A percentile compares a stretch with the other conserved stretches of the same genome.
These are phyloP conservation scores for Gnomoniopsis smithogilvyi DNA, from an alignment of 2,329 filamentous ascomycete genomes.

Conservation along the genomic window DNA sequence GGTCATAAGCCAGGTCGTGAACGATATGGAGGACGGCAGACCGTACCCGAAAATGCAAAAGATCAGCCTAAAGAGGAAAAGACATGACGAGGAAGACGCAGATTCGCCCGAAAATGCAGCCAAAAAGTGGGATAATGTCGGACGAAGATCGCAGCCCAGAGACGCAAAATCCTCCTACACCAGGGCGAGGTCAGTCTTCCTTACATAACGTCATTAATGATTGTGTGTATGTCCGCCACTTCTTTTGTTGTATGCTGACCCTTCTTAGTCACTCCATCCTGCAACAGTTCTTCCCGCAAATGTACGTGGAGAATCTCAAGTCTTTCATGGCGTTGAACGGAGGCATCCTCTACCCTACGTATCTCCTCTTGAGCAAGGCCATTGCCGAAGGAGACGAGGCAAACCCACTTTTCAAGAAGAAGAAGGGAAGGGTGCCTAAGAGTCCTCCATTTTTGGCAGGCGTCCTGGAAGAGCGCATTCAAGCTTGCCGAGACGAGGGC, in stretches of 20 bases:
- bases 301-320: slow-evolving; percentile 26
- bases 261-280: slow-evolving; percentile 27
- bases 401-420: slow-evolving; percentile 24
- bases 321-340: slow-evolving; percentile 22
- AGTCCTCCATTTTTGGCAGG: neutral
- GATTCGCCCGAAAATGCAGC: slow-evolving; percentile 19
- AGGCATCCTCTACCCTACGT: slow-evolving; percentile 32
- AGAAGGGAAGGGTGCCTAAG: slow-evolving; percentile 26
- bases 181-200: slow-evolving; percentile 10
- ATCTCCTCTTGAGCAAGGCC: slow-evolving; percentile 29
- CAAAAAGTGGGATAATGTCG: slow-evolving; percentile 22
- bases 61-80: slow-evolving; percentile 39
- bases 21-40: slow-evolving; percentile 34
- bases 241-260: neutral
- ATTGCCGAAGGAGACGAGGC: slow-evolving; percentile 21
- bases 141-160: slow-evolving; percentile 17
- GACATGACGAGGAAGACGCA: slow-evolving; percentile 21
- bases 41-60: slow-evolving; percentile 32
- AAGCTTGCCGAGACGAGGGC: neutral
- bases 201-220: neutral
- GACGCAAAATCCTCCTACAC: slow-evolving; percentile 15
- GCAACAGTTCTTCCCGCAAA: slow-evolving; percentile 31
- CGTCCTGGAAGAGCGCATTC: slow-evolving; percentile 24
- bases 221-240: neutral
- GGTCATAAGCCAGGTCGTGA: slow-evolving; percentile 37